Conservation (phyloP, 257 asterid species). For the Primulina huaijiensis region DNA sequence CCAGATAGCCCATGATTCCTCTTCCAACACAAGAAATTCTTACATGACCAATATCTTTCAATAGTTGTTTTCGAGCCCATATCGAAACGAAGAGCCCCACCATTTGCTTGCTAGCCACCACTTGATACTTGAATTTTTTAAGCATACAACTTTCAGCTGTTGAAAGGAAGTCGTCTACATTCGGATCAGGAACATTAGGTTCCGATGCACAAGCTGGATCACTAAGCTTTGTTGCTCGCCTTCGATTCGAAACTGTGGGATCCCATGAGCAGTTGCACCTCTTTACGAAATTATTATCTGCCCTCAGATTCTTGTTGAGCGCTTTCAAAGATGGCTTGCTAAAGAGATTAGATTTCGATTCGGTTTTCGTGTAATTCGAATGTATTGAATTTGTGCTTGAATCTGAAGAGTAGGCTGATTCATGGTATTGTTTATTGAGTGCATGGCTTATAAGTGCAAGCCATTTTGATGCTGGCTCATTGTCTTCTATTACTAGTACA, state of each 20-base stretch:
- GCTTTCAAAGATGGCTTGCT: conserved; percentile 58
- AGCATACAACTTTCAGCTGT: not conserved
- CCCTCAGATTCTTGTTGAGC: conserved; percentile 51
- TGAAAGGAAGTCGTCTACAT: conserved; percentile 32
- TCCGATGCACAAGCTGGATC: conserved; percentile 35
- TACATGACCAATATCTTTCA: conserved; percentile 64
- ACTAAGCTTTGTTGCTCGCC: conserved; percentile 34
- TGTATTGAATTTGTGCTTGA: conserved; percentile 30
- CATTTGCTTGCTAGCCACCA: conserved; percentile 86
- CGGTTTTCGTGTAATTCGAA: no score
- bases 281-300: conserved; percentile 42
- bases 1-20: conserved; percentile 95
- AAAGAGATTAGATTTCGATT: conserved; percentile 33
- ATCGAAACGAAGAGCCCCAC: conserved; percentile 78
- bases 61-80: conserved; percentile 71
- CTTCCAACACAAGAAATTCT: conserved; percentile 74
- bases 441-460: conserved; percentile 73
- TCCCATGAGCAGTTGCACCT: conserved; percentile 55
- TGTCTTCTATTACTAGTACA: conserved; percentile 78
- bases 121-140: conserved; percentile 34
- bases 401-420: conserved; percentile 27
- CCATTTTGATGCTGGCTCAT: conserved; percentile 95
- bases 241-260: conserved; percentile 5
- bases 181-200: not conserved
- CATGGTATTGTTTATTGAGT: conserved; percentile 70